Base-by-base conservation (phyloP, 495 filamentous ascomycete species). In the Elasticomyces elasticus region DNA sequence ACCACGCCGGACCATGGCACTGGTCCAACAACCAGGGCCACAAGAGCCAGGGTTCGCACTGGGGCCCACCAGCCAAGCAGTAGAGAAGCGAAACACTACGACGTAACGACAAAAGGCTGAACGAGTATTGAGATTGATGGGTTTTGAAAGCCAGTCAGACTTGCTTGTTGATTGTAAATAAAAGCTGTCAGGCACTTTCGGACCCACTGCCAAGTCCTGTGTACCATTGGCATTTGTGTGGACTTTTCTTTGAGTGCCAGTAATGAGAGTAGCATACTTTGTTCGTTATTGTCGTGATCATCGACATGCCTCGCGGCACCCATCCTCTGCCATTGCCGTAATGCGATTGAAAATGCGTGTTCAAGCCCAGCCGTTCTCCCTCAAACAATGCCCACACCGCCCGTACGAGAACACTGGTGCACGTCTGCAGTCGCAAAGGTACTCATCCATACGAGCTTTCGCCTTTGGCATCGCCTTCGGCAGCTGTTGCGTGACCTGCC, bases 231-330 rank as follows among this genome's bases (percentile, higher is more conserved):
- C n/a, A n/a, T n/a, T n/a, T n/a, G n/a, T n/a, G n/a, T n/a, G n/a
- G 20, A 17, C 22, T 3, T 22, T 37, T 37, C 31, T n/a, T 10
- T 10, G n/a, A 37, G 31, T n/a, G n/a, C 31, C 31, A 10, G n/a
- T 3, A 45, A 26, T 5, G 20, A 15, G 3, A 45, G 3, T 6
- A 10, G 19, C 5, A 45, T 13, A 45, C 12, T 22, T 10, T 19
- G 6, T 43, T 43, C 40, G 42, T 45, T 12, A 24, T 23, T 15
- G 20, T 23, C 24, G 51, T 28, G 37, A 27, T 58, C 55, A 33
- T 58, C 35, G 27, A 52, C 20, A 58, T 56, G 56, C 56, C 56
- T 59, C 27, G 56, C 56, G 56, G 56, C 56, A 52, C 24, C 51
- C 17, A 42, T 44, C 24, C n/a, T n/a, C n/a, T n/a, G n/a, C n/a